Evolutionary conservation across 345 rosid genomes (phyloP).

Genomic region (Heritiera littoralis): DNA sequence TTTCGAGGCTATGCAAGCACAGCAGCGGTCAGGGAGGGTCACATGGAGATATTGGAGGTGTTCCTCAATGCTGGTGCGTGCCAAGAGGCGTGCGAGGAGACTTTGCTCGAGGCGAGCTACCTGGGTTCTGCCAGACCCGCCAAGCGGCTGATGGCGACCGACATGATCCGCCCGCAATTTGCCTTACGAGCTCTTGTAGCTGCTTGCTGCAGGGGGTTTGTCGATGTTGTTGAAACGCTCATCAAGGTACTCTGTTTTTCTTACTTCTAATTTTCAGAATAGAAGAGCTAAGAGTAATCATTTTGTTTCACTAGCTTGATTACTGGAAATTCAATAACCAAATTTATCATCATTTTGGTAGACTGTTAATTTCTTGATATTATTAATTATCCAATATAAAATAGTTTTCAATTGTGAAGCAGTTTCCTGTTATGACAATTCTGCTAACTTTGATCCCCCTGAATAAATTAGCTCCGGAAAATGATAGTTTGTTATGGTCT

Average conservation of each 20-base stretch:
- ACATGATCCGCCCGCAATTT: slow-evolving; percentile 27
- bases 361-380: neutral
- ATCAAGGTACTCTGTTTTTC: slow-evolving; percentile 36
- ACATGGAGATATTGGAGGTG: slow-evolving; percentile 42
- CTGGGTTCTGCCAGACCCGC: slow-evolving; percentile 45
- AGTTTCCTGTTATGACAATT: neutral
- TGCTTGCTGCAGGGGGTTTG: slow-evolving; percentile 62
- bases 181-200: slow-evolving; percentile 58
- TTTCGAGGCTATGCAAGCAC: slow-evolving; percentile 66
- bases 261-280: neutral
- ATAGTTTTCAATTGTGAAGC: neutral
- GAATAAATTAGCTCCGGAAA: neutral
- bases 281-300: neutral
- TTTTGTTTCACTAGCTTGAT: neutral
- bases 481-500: neutral
- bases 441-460: neutral
- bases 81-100: slow-evolving; percentile 65
- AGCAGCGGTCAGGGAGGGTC: slow-evolving; percentile 61
- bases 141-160: slow-evolving; percentile 40
- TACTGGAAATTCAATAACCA: neutral
- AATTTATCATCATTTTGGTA: neutral
- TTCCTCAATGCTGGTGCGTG: slow-evolving; percentile 54
- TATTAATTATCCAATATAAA: too few relatives aligned
- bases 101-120: slow-evolving; percentile 62
- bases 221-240: slow-evolving; percentile 49